Percentiles rank a stretch among this genome's conserved stretches.
Evolutionary conservation across 176 grass and related monocot genomes (phyloP).

Genomic region (Lolium multiflorum): DNA sequence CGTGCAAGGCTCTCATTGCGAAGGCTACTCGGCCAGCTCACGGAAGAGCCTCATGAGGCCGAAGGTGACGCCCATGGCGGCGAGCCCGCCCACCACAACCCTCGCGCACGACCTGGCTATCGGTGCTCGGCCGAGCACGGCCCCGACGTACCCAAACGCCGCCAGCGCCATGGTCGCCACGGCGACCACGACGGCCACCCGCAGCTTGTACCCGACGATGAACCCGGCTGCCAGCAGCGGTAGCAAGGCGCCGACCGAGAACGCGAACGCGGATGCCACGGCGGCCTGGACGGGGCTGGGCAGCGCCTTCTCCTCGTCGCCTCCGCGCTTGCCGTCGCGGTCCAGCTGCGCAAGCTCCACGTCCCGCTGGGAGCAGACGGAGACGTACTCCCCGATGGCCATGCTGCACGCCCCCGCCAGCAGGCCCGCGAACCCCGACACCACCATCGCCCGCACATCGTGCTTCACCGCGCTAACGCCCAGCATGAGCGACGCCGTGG

Average conservation of each 20-base stretch:
- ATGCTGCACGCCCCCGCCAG: slow-evolving; percentile 78
- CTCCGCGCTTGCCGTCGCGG: slow-evolving; percentile 45
- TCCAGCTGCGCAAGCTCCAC: slow-evolving; percentile 63
- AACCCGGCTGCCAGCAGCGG: slow-evolving; percentile 72
- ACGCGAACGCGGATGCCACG: slow-evolving; percentile 61
- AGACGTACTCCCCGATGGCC: slow-evolving; percentile 87
- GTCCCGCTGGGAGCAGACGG: slow-evolving; percentile 79
- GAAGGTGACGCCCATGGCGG: slow-evolving; percentile 63
- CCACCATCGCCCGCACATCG: slow-evolving; percentile 55
- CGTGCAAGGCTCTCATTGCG: no score
- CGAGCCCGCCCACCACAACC: slow-evolving; percentile 51
- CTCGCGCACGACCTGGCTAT: slow-evolving; percentile 46
- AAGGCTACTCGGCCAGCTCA: not conserved
- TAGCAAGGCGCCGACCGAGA: slow-evolving; percentile 54
- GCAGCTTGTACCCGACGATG: slow-evolving; percentile 49
- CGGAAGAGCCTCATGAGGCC: slow-evolving; percentile 67
- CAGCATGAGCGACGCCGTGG: slow-evolving; percentile 76
- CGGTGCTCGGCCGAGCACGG: slow-evolving; percentile 48
- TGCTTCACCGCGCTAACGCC: slow-evolving; percentile 70
- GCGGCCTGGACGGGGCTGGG: slow-evolving; percentile 62
- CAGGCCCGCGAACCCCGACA: slow-evolving; percentile 23
- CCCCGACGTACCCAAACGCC: slow-evolving; percentile 58
- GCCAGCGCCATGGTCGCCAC: slow-evolving; percentile 48
- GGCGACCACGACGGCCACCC: slow-evolving; percentile 53
- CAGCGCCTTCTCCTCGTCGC: slow-evolving; percentile 35